These are phyloP conservation scores for Aspergillus ellipticus DNA, from an alignment of 495 filamentous ascomycete species.

Conservation along the genomic window DNA sequence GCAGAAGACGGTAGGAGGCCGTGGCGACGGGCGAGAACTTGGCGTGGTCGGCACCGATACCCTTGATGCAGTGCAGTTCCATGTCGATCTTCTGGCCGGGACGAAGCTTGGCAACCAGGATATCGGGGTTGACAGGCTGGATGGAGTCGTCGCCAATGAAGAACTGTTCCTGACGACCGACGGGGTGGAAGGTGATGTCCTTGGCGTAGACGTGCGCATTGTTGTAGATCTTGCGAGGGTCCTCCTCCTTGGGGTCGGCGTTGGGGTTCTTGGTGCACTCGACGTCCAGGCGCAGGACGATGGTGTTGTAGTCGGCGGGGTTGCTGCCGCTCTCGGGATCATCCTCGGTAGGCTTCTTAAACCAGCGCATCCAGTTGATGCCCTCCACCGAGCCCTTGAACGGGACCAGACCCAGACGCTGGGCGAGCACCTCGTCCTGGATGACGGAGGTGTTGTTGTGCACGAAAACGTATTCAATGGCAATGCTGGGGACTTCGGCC, in stretches of 20 bases:
- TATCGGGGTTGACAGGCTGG: slow-evolving; percentile 80
- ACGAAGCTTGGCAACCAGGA: slow-evolving; percentile 89
- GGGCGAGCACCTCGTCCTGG: slow-evolving; percentile 91
- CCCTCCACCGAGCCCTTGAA: slow-evolving; percentile 73
- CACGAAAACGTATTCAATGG: slow-evolving; percentile 88
- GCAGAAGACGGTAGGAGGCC: slow-evolving; percentile 84
- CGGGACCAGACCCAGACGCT: slow-evolving; percentile 85
- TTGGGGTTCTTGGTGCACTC: slow-evolving; percentile 73
- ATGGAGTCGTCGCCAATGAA: slow-evolving; percentile 66
- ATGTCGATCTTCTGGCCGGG: slow-evolving; percentile 83
- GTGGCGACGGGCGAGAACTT: slow-evolving; percentile 98
- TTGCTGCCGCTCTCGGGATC: slow-evolving; percentile 42
- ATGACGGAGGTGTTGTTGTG: slow-evolving; percentile 95
- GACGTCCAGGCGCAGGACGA: slow-evolving; percentile 66
- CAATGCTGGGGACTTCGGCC: slow-evolving; percentile 89
- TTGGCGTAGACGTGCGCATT: slow-evolving; percentile 84
- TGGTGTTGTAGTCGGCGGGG: slow-evolving; percentile 74
- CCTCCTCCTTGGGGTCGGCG: slow-evolving; percentile 64
- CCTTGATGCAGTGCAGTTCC: slow-evolving; percentile 86
- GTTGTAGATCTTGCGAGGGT: slow-evolving; percentile 78
- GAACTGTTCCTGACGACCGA: slow-evolving; percentile 65
- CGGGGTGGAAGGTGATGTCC: slow-evolving; percentile 70
- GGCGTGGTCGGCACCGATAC: slow-evolving; percentile 89
- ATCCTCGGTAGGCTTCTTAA: slow-evolving; percentile 55
- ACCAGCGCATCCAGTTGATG: slow-evolving; percentile 77